Evolutionary conservation across 2,329 filamentous ascomycete species (phyloP), one percentile per base, ranked within the genome.

Genomic region (Seiridium cupressi): DNA sequence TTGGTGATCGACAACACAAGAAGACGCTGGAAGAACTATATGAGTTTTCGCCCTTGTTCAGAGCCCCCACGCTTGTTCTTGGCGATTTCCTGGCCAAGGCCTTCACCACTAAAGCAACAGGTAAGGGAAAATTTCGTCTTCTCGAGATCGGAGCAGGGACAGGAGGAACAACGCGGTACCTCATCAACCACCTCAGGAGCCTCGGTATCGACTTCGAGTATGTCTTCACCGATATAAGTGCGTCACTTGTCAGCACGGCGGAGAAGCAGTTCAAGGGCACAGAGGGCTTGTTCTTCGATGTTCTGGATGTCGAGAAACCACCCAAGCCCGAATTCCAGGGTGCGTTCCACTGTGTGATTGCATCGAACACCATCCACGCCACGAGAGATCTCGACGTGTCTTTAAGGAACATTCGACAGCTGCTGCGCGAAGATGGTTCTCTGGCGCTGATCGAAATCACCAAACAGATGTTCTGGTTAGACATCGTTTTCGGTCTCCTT

Each of bases 91-190:
- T 74, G 0, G 44, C 36, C 9, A 36, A 58, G 3, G 51, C 56
- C 2, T 31, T 62, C 3, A 4, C 40, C 10, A 18, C 18, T 26
- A 26, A 10, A 1, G 32, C 44, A 3, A 38, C 38, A 48, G 47
- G 51, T 26, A 44, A 62, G 5, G 51, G 65, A 3, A 51, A 55
- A 3, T 61, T 79, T 13, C 66, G 70, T 2, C 74, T 81, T 47
- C 69, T 82, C 51, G 77, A 81, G 65, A 64, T 79, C 11, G 78
- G 78, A 0, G 77, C 73, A 2, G 78, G 77, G 8, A 79, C 76
- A 0, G 78, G 78, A 4, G 77, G 75, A 0, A 81, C 78, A 5
- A 77, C 79, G 0, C 63, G 63, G 11, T 60, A 67, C 4, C 35
- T 80, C 1, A 60, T 77, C 1, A 60, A 68, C 0, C 40, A 56